phyloP scores from a whole-genome alignment of 805 yeast species.

The Saturnispora zaruensis region DNA sequence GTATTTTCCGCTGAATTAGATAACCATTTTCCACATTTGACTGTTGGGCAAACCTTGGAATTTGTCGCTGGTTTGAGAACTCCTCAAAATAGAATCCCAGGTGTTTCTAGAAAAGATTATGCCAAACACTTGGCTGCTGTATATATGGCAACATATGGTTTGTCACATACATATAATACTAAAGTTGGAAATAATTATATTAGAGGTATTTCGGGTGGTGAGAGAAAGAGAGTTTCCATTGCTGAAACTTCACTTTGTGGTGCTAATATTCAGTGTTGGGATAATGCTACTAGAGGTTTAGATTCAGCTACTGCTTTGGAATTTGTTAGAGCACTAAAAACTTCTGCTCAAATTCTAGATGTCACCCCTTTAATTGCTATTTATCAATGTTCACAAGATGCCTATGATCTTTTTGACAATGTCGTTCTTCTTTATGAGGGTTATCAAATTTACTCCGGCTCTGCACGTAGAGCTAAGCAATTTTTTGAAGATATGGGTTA shows the following conservation, averaged over 20 bases:
- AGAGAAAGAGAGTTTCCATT: slow-evolving; percentile 55
- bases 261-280: slow-evolving; percentile 46
- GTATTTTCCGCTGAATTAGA: slow-evolving; percentile 67
- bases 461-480: slow-evolving; percentile 30
- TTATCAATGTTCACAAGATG: slow-evolving; percentile 36
- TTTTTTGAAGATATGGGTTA: slow-evolving; percentile 37
- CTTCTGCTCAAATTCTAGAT: slow-evolving; percentile 41
- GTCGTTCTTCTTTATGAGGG: slow-evolving; percentile 37
- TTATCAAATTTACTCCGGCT: slow-evolving; percentile 35
- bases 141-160: slow-evolving; percentile 24
- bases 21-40: slow-evolving; percentile 57
- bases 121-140: slow-evolving; percentile 46
- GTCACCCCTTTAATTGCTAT: slow-evolving; percentile 47
- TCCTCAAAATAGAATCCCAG: slow-evolving; percentile 51
- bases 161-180: slow-evolving; percentile 46
- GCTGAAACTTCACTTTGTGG: slow-evolving; percentile 41
- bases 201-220: slow-evolving; percentile 64
- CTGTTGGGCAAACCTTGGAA: slow-evolving; percentile 56
- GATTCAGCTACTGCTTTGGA: slow-evolving; percentile 66
- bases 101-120: slow-evolving; percentile 47
- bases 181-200: slow-evolving; percentile 56
- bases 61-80: slow-evolving; percentile 57
- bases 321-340: slow-evolving; percentile 48
- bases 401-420: slow-evolving; percentile 37
- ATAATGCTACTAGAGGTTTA: slow-evolving; percentile 64